Evolutionary conservation across 495 filamentous ascomycete species (phyloP).

Genomic region (Bombardia bombarda): DNA sequence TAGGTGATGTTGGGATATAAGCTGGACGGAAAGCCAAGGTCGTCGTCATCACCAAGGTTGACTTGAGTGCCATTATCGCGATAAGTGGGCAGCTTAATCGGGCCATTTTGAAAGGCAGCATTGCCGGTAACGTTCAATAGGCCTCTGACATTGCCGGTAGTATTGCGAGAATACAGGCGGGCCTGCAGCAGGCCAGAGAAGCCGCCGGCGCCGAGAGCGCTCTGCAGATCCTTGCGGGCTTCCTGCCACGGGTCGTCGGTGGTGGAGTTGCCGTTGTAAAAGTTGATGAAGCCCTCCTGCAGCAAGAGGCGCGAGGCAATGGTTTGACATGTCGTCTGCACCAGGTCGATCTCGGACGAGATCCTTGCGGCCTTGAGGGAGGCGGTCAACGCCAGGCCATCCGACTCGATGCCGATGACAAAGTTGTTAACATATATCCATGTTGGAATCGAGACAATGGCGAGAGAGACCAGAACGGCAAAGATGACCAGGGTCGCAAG

Average conservation of each 20-base stretch:
- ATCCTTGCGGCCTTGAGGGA: slow-evolving; percentile 79
- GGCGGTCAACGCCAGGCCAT: slow-evolving; percentile 65
- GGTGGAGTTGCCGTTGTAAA: slow-evolving; percentile 48
- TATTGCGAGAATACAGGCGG: slow-evolving; percentile 55
- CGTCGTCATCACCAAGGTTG: slow-evolving; percentile 47
- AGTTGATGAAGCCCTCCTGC: slow-evolving; percentile 52
- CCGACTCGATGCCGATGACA: slow-evolving; percentile 51
- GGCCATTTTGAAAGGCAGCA: slow-evolving; percentile 10
- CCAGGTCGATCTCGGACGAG: slow-evolving; percentile 62
- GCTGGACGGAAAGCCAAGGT: slow-evolving; percentile 57
- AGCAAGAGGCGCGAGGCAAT: slow-evolving; percentile 61
- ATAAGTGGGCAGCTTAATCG: slow-evolving; percentile 50
- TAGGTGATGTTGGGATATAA: slow-evolving; percentile 74
- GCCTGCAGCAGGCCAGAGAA: slow-evolving; percentile 55
- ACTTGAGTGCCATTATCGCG: slow-evolving; percentile 48
- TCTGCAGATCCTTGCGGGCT: slow-evolving; percentile 49
- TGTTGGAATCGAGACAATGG: slow-evolving; percentile 39
- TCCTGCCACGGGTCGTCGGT: slow-evolving; percentile 43
- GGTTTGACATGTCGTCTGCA: slow-evolving; percentile 59
- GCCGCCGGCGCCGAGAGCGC: slow-evolving; percentile 48
- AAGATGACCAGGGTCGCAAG: slow-evolving; percentile 66
- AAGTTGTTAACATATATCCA: slow-evolving; percentile 73
- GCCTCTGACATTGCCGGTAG: slow-evolving; percentile 40
- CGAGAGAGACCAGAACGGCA: slow-evolving; percentile 58
- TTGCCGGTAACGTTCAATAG: slow-evolving; percentile 55